These are phyloP conservation scores for Colletotrichum kahawae DNA, from an alignment of 2,329 filamentous ascomycete species.

Conservation along the genomic window DNA sequence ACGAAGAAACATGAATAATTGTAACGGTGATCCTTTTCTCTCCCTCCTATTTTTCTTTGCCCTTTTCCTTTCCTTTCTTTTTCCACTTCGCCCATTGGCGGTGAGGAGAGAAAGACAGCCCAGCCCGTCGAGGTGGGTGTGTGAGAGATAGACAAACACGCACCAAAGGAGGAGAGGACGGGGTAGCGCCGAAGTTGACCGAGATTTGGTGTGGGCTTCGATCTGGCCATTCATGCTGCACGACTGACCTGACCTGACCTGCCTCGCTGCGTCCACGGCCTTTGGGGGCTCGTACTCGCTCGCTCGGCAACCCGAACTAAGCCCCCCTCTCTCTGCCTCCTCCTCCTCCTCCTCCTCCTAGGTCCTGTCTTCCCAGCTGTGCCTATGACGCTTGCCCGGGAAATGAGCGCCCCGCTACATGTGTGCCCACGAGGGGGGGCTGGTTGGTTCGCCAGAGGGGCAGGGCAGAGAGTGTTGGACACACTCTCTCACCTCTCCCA, in stretches of 20 bases:
- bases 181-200: not conserved
- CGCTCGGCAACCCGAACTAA: not conserved
- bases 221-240: not conserved
- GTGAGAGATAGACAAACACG: not conserved
- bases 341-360: not conserved
- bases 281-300: not conserved
- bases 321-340: not conserved
- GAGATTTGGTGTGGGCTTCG: not conserved
- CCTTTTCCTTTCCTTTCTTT: not conserved
- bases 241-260: not conserved
- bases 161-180: not conserved
- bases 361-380: not conserved
- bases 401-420: not conserved
- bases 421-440: not conserved
- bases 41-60: not conserved
- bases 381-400: not conserved
- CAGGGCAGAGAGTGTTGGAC: not conserved
- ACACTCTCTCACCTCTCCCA: conserved; percentile 38
- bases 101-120: not conserved
- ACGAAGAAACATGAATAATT: not conserved
- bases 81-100: too few species aligned
- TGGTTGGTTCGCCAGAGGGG: not conserved
- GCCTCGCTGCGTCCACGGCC: not conserved
- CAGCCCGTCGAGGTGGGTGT: not conserved
- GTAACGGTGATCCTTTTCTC: not conserved